Base-by-base conservation (phyloP, 768 basidiomycete genomes). In the Trametes gibbosa region DNA sequence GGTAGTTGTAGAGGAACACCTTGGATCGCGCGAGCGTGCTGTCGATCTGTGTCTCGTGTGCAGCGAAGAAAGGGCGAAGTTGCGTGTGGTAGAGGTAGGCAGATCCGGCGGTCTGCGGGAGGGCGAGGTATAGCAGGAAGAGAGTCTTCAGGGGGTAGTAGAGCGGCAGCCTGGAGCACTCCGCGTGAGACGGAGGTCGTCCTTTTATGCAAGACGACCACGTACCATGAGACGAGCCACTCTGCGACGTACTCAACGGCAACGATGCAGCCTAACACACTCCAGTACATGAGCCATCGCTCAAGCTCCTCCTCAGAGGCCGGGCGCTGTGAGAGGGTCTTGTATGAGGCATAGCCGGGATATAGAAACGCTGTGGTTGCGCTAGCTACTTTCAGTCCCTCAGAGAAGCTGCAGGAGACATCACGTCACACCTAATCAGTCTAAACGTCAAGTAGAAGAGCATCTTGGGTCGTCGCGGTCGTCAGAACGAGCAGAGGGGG, bases 281-380 rank as follows among this genome's bases (percentile, higher is more conserved):
- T 86, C 95, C 95, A 98, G 67, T 97, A 98, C 91, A 94, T 95
- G 53, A 98, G 80, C 94, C 95, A 97, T 74, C 93, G 79, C 70
- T 97, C 95, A 9, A 95, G 78, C 45, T 93, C 92, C 50, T 80
- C 82, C 66, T 92, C 90, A 0, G 87, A 87, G 1, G 90, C 90
- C 19, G 91, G 91, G n/a, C 92, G 81, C 65, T 89, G 85, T 37
- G 89, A 89, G 32, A 98, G 82, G 0, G 91, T 86, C 78, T 98
- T 98, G 78, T 95, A 98, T n/a, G 92, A 95, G 29, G 93, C 91
- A 75, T 98, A 98, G 23, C 89, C 90, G 0, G 95, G 95, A 72
- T 98, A 96, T 40, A 95, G 81, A 73, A 93, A 95, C 19, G 87
- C 91, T 5, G 78, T 79, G 35, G 82, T 73, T n/a, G 87, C 86